Conservation (phyloP, 2,329 filamentous ascomycete species). For the Corynespora cassiicola region DNA sequence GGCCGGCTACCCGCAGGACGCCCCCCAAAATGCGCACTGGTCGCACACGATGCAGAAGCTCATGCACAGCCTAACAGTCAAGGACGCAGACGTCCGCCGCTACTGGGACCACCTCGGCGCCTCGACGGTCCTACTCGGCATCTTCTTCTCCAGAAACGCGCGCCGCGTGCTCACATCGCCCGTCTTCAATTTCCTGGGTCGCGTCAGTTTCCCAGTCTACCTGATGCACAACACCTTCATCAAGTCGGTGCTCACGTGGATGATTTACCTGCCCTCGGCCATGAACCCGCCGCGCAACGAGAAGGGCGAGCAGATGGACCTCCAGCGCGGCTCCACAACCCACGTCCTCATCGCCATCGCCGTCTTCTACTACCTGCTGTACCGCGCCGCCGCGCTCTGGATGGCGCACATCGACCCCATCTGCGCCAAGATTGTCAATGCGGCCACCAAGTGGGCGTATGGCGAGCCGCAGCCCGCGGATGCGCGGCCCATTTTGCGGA, state of each 20-base stretch:
- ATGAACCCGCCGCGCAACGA: conserved; percentile 45
- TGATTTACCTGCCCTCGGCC: conserved; percentile 56
- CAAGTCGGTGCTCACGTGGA: conserved; percentile 65
- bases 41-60: conserved; percentile 54
- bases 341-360: conserved; percentile 42
- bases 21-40: conserved; percentile 62
- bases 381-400: conserved; percentile 41
- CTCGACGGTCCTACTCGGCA: conserved; percentile 56
- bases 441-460: conserved; percentile 39
- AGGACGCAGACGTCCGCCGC: conserved; percentile 57
- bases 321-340: conserved; percentile 37
- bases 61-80: conserved; percentile 54
- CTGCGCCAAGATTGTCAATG: conserved; percentile 39
- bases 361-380: conserved; percentile 44
- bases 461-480: conserved; percentile 28
- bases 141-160: conserved; percentile 59
- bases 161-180: conserved; percentile 62
- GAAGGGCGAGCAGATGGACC: conserved; percentile 43
- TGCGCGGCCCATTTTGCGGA: conserved; percentile 24
- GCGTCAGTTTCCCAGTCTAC: conserved; percentile 70
- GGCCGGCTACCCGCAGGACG: conserved; percentile 66
- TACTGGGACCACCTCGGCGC: conserved; percentile 59
- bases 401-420: conserved; percentile 42
- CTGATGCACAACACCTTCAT: conserved; percentile 68
- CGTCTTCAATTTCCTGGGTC: conserved; percentile 67